These are phyloP conservation scores for Flaveria bidentis DNA, from an alignment of 129 eudicot species.

Conservation along the genomic window DNA sequence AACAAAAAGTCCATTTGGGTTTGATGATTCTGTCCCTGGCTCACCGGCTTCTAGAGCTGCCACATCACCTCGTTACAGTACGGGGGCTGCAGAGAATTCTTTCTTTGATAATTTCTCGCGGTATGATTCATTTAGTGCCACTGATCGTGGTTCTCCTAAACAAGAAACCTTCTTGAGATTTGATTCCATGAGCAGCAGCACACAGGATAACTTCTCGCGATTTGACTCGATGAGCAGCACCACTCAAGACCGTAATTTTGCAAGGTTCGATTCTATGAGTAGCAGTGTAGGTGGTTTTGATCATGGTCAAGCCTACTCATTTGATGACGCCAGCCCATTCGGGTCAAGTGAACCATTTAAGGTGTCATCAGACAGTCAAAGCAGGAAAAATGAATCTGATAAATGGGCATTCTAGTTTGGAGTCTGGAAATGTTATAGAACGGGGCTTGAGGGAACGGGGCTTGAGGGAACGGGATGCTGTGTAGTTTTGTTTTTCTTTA, in stretches of 20 bases:
- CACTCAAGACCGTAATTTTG: conserved; percentile 26
- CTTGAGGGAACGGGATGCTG: neutral
- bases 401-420: conserved; percentile 60
- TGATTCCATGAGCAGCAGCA: conserved; percentile 54
- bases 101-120: conserved; percentile 61
- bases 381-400: conserved; percentile 59
- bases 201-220: conserved; percentile 42
- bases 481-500: neutral
- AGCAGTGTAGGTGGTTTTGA: conserved; percentile 60
- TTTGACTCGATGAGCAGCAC: conserved; percentile 71
- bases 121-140: conserved; percentile 47
- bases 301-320: conserved; percentile 62
- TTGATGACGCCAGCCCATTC: conserved; percentile 83
- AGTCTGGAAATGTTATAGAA: neutral
- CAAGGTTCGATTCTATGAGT: conserved; percentile 72
- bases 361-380: conserved; percentile 67
- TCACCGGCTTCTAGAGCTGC: conserved; percentile 68
- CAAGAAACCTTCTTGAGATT: conserved; percentile 48
- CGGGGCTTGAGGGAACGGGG: neutral
- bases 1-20: conserved; percentile 56
- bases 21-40: conserved; percentile 75
- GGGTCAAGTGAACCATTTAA: conserved; percentile 87
- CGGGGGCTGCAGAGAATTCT: conserved; percentile 58
- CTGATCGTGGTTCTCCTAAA: conserved; percentile 44
- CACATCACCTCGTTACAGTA: conserved; percentile 70